Base-by-base conservation (phyloP, 495 filamentous ascomycete genomes). In the Terfezia claveryi region DNA sequence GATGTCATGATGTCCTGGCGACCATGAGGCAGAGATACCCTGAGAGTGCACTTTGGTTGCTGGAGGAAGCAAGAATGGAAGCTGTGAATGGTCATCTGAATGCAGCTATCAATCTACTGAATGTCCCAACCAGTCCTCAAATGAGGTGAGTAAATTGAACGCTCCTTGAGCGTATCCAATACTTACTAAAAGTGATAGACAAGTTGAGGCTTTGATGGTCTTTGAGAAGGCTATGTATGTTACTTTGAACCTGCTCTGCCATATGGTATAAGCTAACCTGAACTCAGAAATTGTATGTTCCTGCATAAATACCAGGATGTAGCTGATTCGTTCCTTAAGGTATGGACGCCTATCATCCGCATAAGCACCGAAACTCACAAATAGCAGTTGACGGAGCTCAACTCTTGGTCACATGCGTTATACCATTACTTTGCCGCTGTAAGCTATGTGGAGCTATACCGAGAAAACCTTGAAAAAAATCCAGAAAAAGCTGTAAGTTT, bases 381-480 rank as follows among this genome's bases (percentile, higher is more conserved):
- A 1, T 12, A 46, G 44, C 49, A 76, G 65, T 91, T 89, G 62
- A 72, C 87, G 41, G 79, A 81, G 52, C 76, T 94, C 51, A 95
- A 94, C 66, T 84, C 80, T 54, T 98, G 92, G 91, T 86, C 81
- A 27, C 87, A 85, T 50, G 77, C 81, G 0, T 67, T 98, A 50
- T 98, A 98, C 62, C 86, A 87, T 61, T 98, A 88, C 69, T 83
- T 89, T 51, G 83, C 85, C 36, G 92, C 82, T 38, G 71, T 76
- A 16, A 78, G 79, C 1, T 79, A 93, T 61, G 63, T 94, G 3
- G 85, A 86, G 59, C 67, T 82, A 10, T 98, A 94, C 66, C 79
- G 92, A 14, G 68, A 80, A 51, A 65, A 68, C 27, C 73, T 74
- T 41, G 64, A 67, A 4, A 65, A 62, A 9, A 75, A 83, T 52